Percentiles rank a stretch among this genome's conserved stretches.
Evolutionary conservation across 2,329 filamentous ascomycete species (phyloP).

Genomic region (Hortaea werneckii): DNA sequence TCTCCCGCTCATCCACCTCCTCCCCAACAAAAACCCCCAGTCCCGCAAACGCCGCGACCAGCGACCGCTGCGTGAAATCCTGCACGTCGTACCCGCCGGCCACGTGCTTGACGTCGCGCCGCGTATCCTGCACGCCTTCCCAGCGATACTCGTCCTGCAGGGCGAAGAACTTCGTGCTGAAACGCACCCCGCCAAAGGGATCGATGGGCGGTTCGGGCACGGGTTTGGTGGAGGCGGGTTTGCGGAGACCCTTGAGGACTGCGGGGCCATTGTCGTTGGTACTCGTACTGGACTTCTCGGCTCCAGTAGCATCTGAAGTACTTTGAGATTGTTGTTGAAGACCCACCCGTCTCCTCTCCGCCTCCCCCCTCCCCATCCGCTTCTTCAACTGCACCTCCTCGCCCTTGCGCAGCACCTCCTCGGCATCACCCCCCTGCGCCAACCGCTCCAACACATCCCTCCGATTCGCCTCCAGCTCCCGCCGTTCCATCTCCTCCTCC

Average conservation of each 20-base stretch:
- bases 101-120: conserved; percentile 54
- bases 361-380: conserved; percentile 51
- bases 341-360: conserved; percentile 30
- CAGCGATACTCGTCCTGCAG: conserved; percentile 63
- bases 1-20: conserved; percentile 42
- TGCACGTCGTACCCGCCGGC: conserved; percentile 75
- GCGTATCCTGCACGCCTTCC: conserved; percentile 58
- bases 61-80: conserved; percentile 70
- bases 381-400: conserved; percentile 61
- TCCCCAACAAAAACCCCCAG: conserved; percentile 80
- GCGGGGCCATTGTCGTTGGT: conserved; percentile 26
- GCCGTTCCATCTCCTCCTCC: conserved; percentile 62
- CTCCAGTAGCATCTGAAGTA: conserved; percentile 1
- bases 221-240: conserved; percentile 43
- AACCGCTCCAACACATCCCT: conserved; percentile 63
- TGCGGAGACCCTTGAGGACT: conserved; percentile 62
- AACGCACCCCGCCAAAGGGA: conserved; percentile 68
- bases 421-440: conserved; percentile 53
- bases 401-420: conserved; percentile 42
- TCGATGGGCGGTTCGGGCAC: conserved; percentile 70
- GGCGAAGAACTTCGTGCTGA: conserved; percentile 56
- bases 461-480: conserved; percentile 51
- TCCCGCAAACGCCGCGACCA: conserved; percentile 85
- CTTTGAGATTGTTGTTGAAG: conserved; percentile 34
- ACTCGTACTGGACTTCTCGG: conserved; percentile 19